Evolutionary conservation across 352 stramenopile genomes (phyloP).

Genomic region (Phytopythium oedochilum): DNA sequence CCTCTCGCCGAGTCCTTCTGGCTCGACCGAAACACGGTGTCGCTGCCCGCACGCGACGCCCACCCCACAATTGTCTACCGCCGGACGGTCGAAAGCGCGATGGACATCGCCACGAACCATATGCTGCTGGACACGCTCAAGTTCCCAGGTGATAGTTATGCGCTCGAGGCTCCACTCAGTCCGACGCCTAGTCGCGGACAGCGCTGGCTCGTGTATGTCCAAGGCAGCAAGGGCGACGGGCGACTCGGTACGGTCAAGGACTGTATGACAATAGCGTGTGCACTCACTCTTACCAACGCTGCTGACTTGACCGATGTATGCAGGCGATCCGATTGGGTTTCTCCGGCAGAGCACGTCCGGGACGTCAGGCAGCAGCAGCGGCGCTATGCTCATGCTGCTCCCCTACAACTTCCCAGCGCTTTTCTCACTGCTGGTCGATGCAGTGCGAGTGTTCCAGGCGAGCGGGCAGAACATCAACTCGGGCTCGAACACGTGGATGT

Average conservation of each 20-base stretch:
- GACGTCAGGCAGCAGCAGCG: conserved; percentile 22
- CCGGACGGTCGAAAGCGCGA: conserved; percentile 67
- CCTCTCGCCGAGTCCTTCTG: conserved; percentile 81
- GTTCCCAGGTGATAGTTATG: conserved; percentile 78
- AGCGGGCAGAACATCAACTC: conserved; percentile 77
- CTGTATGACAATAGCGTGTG: neutral
- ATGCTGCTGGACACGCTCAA: conserved; percentile 88
- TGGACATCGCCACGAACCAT: conserved; percentile 80
- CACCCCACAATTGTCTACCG: conserved; percentile 72
- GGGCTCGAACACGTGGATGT: conserved; percentile 63
- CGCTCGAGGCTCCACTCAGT: conserved; percentile 51
- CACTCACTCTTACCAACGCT: neutral
- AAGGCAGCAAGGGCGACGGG: conserved; percentile 76
- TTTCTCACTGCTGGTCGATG: conserved; percentile 79
- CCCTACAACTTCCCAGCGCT: conserved; percentile 87
- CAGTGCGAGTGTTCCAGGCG: conserved; percentile 73
- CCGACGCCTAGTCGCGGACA: conserved; percentile 63
- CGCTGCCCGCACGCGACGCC: conserved; percentile 66
- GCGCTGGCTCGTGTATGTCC: conserved; percentile 81
- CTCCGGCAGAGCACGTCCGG: conserved; percentile 38
- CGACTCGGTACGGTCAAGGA: conserved; percentile 38
- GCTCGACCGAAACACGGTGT: conserved; percentile 76
- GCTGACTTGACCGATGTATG: neutral
- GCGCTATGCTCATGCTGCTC: conserved; percentile 70
- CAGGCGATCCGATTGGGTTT: conserved; percentile 80